phyloP scores from a whole-genome alignment of 2,329 filamentous ascomycete genomes.

The Curvularia hawaiiensis region DNA sequence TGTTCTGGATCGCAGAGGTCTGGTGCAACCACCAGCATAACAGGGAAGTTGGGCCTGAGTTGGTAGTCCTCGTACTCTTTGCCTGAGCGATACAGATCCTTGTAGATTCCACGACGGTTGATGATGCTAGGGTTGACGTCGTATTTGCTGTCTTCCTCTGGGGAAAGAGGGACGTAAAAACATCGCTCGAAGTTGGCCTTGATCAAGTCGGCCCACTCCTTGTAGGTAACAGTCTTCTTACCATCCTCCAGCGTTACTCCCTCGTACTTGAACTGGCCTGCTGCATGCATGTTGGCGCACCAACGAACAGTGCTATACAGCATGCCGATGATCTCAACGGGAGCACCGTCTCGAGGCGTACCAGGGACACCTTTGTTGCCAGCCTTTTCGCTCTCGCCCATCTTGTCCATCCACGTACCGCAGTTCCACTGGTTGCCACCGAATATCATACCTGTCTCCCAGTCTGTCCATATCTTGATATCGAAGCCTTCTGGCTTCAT shows the following conservation, averaged over 20 bases:
- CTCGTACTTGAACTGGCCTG: conserved; percentile 73
- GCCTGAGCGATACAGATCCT: conserved; percentile 90
- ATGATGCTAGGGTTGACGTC: conserved; percentile 79
- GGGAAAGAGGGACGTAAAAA: conserved; percentile 79
- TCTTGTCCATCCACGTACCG: conserved; percentile 99
- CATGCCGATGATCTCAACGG: conserved; percentile 92
- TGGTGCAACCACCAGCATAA: conserved; percentile 93
- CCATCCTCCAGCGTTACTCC: conserved; percentile 72
- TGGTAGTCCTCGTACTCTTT: conserved; percentile 99
- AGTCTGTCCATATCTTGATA: conserved; percentile 88
- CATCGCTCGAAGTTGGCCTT: conserved; percentile 88
- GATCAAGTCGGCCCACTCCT: conserved; percentile 79
- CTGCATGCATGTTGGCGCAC: conserved; percentile 70
- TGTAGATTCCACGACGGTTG: conserved; percentile 96
- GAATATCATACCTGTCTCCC: conserved; percentile 88
- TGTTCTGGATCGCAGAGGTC: conserved; percentile 81
- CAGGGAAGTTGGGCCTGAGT: conserved; percentile 89
- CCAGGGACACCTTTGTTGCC: conserved; percentile 92
- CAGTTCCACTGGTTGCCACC: conserved; percentile 95
- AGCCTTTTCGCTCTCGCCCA: conserved; percentile 95
- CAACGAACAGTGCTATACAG: conserved; percentile 88
- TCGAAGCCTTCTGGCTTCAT: conserved; percentile 94
- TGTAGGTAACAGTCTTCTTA: conserved; percentile 66
- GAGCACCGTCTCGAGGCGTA: conserved; percentile 94
- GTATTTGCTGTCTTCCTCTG: conserved; percentile 74